Evolutionary conservation across 2,329 filamentous ascomycete genomes (phyloP).

Genomic region (Ophiosphaerella herpotricha): DNA sequence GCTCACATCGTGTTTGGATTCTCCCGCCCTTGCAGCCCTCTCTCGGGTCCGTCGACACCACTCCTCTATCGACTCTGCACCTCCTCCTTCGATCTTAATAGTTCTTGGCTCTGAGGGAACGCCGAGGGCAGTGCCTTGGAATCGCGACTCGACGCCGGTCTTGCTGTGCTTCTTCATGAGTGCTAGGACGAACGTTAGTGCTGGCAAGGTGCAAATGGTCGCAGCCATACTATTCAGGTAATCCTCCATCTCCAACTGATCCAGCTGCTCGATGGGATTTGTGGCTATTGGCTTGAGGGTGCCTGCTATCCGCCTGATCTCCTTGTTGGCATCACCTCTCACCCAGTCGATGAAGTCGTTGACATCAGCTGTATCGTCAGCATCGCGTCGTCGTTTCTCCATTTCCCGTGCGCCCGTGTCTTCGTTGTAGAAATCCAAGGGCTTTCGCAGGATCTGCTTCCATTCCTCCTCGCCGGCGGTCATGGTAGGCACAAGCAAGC

Average conservation of each 20-base stretch:
- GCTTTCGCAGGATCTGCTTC: constrained; percentile 55
- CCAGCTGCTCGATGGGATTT: constrained; percentile 54
- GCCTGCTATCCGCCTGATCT: constrained; percentile 80
- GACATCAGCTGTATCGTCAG: constrained; percentile 79
- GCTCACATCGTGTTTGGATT: constrained; percentile 27
- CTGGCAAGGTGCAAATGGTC: constrained; percentile 4
- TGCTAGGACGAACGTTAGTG: constrained; percentile 51
- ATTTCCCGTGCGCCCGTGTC: constrained; percentile 47
- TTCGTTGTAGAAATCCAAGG: constrained; percentile 49
- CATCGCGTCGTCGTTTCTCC: constrained; percentile 53
- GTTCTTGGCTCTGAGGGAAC: constrained; percentile 71
- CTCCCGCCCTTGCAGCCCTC: constrained; percentile 28
- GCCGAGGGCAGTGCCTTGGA: constrained; percentile 82
- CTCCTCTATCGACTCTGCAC: constrained; percentile 67
- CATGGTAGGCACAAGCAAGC: constrained; percentile 72
- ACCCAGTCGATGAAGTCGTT: constrained; percentile 82
- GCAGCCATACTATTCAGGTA: constrained; percentile 49
- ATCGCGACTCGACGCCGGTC: constrained; percentile 83
- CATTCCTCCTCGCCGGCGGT: constrained; percentile 71
- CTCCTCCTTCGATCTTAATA: constrained; percentile 78
- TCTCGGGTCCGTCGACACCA: constrained; percentile 57
- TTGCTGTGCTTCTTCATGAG: constrained; percentile 94
- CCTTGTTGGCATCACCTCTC: constrained; percentile 70
- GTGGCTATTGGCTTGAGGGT: constrained; percentile 54
- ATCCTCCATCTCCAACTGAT: constrained; percentile 51